Conservation (phyloP, 2,329 filamentous ascomycete species). For the Penicillium brevicompactum region DNA sequence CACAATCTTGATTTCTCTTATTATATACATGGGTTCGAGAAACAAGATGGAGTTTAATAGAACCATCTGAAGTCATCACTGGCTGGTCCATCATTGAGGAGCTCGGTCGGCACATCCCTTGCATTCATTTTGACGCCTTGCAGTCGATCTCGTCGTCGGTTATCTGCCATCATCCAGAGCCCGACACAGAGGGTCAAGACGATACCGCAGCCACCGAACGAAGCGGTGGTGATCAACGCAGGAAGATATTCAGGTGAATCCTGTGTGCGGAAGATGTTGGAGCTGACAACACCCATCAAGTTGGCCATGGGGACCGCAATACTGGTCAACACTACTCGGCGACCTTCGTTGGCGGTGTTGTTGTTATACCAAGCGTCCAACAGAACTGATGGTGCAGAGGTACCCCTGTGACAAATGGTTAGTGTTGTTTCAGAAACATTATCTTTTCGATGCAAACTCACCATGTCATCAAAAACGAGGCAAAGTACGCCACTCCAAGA, state of each 20-base stretch:
- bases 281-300: conserved; percentile 67
- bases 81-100: conserved; percentile 53
- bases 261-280: conserved; percentile 64
- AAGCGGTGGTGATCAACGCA: conserved; percentile 58
- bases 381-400: conserved; percentile 67
- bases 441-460: conserved; percentile 26
- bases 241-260: conserved; percentile 65
- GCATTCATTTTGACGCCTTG: conserved; percentile 59
- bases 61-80: conserved; percentile 58
- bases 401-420: conserved; percentile 45
- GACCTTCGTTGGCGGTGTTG: conserved; percentile 72
- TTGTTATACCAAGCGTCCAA: conserved; percentile 70
- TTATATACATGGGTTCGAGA: no score
- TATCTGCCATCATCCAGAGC: conserved; percentile 50
- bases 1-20: no score
- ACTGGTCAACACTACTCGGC: conserved; percentile 66
- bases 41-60: conserved; percentile 17
- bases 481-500: conserved; percentile 67
- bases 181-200: conserved; percentile 57
- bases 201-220: conserved; percentile 57
- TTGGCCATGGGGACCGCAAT: conserved; percentile 72
- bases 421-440: neutral
- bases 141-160: conserved; percentile 56
- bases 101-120: conserved; percentile 54
- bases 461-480: conserved; percentile 76